Evolutionary conservation across 2,329 filamentous ascomycete genomes (phyloP).

Genomic region (Stagonosporopsis chrysanthemi): DNA sequence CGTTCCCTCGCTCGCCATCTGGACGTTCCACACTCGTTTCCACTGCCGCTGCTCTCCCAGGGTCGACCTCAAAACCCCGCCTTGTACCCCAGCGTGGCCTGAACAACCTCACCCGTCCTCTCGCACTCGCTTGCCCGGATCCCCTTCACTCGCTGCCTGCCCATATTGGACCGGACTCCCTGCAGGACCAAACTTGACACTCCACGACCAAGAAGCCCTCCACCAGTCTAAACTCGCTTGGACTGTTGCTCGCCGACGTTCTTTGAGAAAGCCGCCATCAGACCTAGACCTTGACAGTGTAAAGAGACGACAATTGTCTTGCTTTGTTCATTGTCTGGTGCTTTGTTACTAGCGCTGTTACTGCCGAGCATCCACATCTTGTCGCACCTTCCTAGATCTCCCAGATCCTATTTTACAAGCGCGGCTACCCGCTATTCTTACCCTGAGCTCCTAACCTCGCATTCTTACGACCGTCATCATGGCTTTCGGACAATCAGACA

Average conservation of each 20-base stretch:
- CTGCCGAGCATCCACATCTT: slow-evolving; percentile 21
- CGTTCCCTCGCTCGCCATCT: slow-evolving; percentile 33
- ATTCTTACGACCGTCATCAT: slow-evolving; percentile 27
- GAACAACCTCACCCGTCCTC: slow-evolving; percentile 19
- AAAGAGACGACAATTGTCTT: slow-evolving; percentile 6
- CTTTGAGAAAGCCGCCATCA: slow-evolving; percentile 5
- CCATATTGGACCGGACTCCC: slow-evolving; percentile 19
- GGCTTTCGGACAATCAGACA: slow-evolving; percentile 36
- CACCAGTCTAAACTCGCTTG: not conserved
- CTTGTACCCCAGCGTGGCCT: slow-evolving; percentile 24
- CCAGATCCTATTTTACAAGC: slow-evolving; percentile 16
- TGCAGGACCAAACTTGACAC: slow-evolving; percentile 11
- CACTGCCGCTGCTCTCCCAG: slow-evolving; percentile 31
- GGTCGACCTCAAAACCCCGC: slow-evolving; percentile 29
- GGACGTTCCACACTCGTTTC: slow-evolving; percentile 45
- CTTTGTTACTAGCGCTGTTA: slow-evolving; percentile 25
- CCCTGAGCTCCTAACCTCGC: slow-evolving; percentile 22
- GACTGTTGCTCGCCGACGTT: slow-evolving; percentile 3
- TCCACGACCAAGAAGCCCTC: not conserved
- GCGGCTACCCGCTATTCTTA: slow-evolving; percentile 31
- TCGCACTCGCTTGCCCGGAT: slow-evolving; percentile 26
- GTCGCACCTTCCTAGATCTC: slow-evolving; percentile 26
- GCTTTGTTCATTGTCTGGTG: slow-evolving; percentile 23
- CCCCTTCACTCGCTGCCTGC: slow-evolving; percentile 9
- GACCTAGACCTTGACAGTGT: not conserved